These are phyloP conservation scores for Magnolia officinalis DNA, from an alignment of 164 flowering plant genomes.

Conservation along the genomic window DNA sequence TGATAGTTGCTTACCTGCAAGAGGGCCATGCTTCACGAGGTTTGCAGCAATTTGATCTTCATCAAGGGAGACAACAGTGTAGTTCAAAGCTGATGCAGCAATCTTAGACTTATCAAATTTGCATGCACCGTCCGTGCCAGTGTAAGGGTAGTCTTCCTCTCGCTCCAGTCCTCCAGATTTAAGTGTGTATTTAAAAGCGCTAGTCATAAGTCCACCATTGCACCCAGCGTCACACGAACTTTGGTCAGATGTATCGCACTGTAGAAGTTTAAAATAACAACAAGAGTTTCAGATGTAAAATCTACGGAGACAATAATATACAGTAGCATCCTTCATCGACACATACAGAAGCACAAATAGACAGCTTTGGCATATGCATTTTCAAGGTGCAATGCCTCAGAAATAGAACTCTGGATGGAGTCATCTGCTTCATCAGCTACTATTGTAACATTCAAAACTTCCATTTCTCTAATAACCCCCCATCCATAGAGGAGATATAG, in stretches of 20 bases:
- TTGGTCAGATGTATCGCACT: constrained; percentile 88
- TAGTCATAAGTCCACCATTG: constrained; percentile 93
- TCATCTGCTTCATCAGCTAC: background rate
- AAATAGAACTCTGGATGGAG: background rate
- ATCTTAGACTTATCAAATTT: constrained; percentile 84
- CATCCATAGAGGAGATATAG: no score
- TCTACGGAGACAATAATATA: background rate
- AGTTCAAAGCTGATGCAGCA: constrained; percentile 80
- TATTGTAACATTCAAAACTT: background rate
- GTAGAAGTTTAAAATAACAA: constrained; percentile 15
- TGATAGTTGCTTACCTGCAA: constrained; percentile 51
- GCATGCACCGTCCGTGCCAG: constrained; percentile 79
- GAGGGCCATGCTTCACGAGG: constrained; percentile 91
- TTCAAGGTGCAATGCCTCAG: background rate
- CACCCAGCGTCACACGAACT: constrained; percentile 88
- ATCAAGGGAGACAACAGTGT: constrained; percentile 85
- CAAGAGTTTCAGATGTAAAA: background rate
- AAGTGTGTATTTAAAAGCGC: constrained; percentile 82
- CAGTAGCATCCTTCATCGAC: background rate
- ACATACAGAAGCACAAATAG: background rate
- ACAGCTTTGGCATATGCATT: background rate
- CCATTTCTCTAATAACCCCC: no score
- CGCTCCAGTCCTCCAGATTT: constrained; percentile 92
- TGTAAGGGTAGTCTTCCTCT: constrained; percentile 93
- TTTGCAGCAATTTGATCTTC: constrained; percentile 97